These are phyloP conservation scores for Pseudomicrostroma phylloplanum DNA, from an alignment of 1,284 basidiomycete species.

Conservation along the genomic window DNA sequence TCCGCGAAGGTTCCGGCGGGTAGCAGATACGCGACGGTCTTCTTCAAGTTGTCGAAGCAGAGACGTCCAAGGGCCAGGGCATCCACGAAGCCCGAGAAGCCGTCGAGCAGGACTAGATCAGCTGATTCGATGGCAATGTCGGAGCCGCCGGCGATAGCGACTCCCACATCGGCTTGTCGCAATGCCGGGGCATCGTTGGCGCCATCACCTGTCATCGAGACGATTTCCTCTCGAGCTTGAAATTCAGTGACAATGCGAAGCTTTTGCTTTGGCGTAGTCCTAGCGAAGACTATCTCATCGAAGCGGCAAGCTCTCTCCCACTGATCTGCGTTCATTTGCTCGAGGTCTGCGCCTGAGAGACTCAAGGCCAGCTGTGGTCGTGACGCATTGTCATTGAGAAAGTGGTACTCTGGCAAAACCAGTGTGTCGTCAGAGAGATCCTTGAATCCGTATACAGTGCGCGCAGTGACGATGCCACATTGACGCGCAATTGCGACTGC, in stretches of 20 bases:
- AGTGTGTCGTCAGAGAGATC: slow-evolving; percentile 25
- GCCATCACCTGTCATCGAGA: slow-evolving; percentile 64
- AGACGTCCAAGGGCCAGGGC: slow-evolving; percentile 55
- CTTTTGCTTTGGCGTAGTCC: slow-evolving; percentile 66
- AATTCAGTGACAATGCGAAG: slow-evolving; percentile 63
- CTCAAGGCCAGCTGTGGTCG: slow-evolving; percentile 18
- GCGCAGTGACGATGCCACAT: slow-evolving; percentile 60
- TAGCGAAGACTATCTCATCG: slow-evolving; percentile 66
- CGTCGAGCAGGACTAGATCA: slow-evolving; percentile 37
- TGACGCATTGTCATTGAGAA: slow-evolving; percentile 54
- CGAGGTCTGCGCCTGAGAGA: slow-evolving; percentile 19
- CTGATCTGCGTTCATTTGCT: slow-evolving; percentile 51
- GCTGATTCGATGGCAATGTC: slow-evolving; percentile 51
- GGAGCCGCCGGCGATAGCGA: slow-evolving; percentile 55
- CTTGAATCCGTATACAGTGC: slow-evolving; percentile 52
- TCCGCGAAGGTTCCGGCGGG: slow-evolving; percentile 60
- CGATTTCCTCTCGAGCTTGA: slow-evolving; percentile 57
- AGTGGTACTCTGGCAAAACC: slow-evolving; percentile 25
- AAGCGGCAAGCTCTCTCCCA: slow-evolving; percentile 59
- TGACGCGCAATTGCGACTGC: slow-evolving; percentile 62
- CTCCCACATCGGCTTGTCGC: slow-evolving; percentile 54
- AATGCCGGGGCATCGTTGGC: slow-evolving; percentile 63
- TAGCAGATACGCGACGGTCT: slow-evolving; percentile 49
- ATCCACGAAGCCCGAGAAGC: slow-evolving; percentile 37
- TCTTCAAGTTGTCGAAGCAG: slow-evolving; percentile 65